Percentiles rank a stretch among this genome's conserved stretches.
Evolutionary conservation across 768 basidiomycete genomes (phyloP).

Genomic region (Rhodotorula kratochvilovae): DNA sequence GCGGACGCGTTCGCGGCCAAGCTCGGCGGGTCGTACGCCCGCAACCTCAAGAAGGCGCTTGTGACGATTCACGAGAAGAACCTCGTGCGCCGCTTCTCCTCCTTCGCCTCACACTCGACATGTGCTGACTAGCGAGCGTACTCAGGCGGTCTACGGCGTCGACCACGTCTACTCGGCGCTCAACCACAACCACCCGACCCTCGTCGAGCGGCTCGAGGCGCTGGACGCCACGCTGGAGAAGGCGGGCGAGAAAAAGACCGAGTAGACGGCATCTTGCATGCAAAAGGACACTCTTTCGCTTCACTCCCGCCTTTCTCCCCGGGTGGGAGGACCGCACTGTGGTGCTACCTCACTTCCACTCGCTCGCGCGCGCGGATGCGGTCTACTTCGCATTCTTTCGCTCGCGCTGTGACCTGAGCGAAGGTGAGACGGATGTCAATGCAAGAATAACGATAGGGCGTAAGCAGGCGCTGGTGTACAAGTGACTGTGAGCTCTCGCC

Average conservation of each 20-base stretch:
- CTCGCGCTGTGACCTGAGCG: too few relatives aligned
- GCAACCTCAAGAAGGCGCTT: constrained; percentile 57
- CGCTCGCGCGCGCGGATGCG: too few relatives aligned
- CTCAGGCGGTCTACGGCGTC: constrained; percentile 29
- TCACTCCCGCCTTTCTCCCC: not conserved
- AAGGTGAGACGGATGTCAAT: too few relatives aligned
- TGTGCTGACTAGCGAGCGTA: constrained; percentile 21
- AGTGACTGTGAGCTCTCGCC: too few relatives aligned
- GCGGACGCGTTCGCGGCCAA: constrained; percentile 83
- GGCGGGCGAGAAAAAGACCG: constrained; percentile 12
- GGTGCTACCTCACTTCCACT: too few relatives aligned
- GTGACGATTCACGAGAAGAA: constrained; percentile 86
- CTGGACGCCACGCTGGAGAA: constrained; percentile 54
- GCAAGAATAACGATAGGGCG: too few relatives aligned
- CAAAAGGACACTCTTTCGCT: not conserved
- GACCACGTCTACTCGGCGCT: constrained; percentile 70
- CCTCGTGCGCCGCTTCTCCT: constrained; percentile 57
- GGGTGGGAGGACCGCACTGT: too few relatives aligned
- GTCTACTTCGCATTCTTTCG: too few relatives aligned
- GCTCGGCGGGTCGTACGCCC: constrained; percentile 50
- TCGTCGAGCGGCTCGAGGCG: constrained; percentile 80
- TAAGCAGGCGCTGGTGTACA: too few relatives aligned
- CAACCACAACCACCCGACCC: constrained; percentile 91
- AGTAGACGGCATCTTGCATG: not conserved
- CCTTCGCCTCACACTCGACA: not conserved